Base-by-base conservation (phyloP, 1,284 basidiomycete species). In the Phenoliferia sp. region DNA sequence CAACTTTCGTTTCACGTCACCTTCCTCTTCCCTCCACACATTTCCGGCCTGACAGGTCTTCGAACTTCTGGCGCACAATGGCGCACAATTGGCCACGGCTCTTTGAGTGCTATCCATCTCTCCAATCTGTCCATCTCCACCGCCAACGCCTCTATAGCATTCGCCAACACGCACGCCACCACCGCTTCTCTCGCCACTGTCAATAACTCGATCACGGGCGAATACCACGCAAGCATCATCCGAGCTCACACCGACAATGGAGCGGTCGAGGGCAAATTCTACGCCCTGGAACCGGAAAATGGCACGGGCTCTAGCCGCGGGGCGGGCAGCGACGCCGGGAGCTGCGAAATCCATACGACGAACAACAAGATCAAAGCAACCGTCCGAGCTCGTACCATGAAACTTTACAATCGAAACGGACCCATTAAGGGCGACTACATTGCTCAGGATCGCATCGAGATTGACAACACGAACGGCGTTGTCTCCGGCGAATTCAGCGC, bases 1-100 rank as follows among this genome's bases (percentile, higher is more conserved):
- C 60, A 61, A 33, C 60, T 61, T 15, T 61, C 60, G n/a, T 61
- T 34, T 32, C 60, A 61, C 60, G 31, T 61, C 15, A 52, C 60
- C n/a, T 29, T 61, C 60, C 17, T 28, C 60, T 61, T 61, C 60
- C 60, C 60, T 10, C 31, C 48, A 17, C 3, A 7, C 26, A 29
- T 61, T n/a, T 9, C 60, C 1, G 17, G 28, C 12, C 59, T 61
- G 3, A 22, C 16, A 12, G 36, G 34, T n/a, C 44, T 61, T n/a
- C 9, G 3, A 17, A 61, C 60, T n/a, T 26, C 26, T 0, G 60
- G 44, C 44, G 22, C 60, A 15, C 60, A 61, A 15, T 61, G 60
- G 60, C 60, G 60, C 28, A 50, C 44, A 4, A 35, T 61, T 32
- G 60, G 60, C 17, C 2, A 28, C 3, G 31, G 44, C 17, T 34